Conservation (phyloP, 2,329 filamentous ascomycete species). For the Diplodia intermedia region DNA sequence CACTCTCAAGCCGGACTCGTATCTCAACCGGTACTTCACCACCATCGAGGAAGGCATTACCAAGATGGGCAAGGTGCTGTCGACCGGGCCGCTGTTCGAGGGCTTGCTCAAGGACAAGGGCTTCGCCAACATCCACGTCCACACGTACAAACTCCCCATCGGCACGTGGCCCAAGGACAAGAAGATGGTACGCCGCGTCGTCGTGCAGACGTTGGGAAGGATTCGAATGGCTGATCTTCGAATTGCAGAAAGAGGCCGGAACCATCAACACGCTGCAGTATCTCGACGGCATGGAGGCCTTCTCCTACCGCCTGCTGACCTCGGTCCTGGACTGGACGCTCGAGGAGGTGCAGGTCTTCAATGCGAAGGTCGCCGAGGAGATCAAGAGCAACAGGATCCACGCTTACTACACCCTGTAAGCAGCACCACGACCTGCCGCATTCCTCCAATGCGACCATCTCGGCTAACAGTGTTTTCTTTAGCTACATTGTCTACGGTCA, state of each 20-base stretch:
- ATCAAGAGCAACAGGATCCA: conserved; percentile 42
- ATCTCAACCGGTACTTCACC: background rate
- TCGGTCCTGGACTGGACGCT: conserved; percentile 51
- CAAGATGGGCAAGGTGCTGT: conserved; percentile 35
- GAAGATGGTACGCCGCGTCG: conserved; percentile 32
- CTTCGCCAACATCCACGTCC: conserved; percentile 54
- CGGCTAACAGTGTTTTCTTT: background rate
- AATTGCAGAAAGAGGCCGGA: conserved; percentile 29
- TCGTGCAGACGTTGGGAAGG: background rate
- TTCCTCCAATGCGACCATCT: background rate
- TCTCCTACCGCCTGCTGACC: conserved; percentile 52
- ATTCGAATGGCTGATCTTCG: background rate
- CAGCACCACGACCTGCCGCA: background rate
- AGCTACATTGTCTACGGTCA: conserved; percentile 12
- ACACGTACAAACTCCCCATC: conserved; percentile 40
- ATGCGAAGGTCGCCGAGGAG: conserved; percentile 41
- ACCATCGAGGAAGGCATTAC: conserved; percentile 1
- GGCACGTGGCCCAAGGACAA: conserved; percentile 40
- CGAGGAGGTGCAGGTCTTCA: conserved; percentile 54
- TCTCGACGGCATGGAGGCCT: conserved; percentile 52
- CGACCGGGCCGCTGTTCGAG: conserved; percentile 45
- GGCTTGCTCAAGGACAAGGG: conserved; percentile 48
- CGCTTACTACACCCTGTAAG: conserved; percentile 44
- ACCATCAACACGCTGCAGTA: conserved; percentile 50
- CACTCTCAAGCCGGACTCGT: conserved; percentile 36